Evolutionary conservation across 352 stramenopile genomes (phyloP).

Genomic region (Pythium monospermum): DNA sequence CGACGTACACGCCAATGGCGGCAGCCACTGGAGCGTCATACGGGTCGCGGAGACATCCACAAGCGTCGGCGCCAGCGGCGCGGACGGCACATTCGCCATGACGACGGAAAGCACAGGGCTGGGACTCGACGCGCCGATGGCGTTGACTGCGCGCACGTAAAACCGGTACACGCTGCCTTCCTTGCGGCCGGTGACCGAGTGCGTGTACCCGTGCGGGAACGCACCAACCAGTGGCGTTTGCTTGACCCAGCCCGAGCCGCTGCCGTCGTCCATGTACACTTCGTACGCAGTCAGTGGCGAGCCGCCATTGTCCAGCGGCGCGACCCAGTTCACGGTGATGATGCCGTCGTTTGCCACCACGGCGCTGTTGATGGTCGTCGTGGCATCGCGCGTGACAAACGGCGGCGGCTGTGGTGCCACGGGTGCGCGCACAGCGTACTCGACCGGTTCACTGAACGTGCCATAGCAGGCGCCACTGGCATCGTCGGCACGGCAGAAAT

Average conservation of each 20-base stretch:
- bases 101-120: constrained; percentile 88
- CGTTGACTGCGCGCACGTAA: constrained; percentile 88
- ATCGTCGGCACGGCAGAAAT: constrained; percentile 87
- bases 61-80: constrained; percentile 42
- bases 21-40: constrained; percentile 68
- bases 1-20: constrained; percentile 57
- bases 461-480: constrained; percentile 79
- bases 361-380: constrained; percentile 59
- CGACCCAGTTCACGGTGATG: constrained; percentile 74
- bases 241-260: constrained; percentile 32
- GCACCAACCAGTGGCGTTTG: constrained; percentile 37
- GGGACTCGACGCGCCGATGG: constrained; percentile 66
- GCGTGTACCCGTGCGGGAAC: constrained; percentile 50
- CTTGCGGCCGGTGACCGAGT: constrained; percentile 37
- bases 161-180: constrained; percentile 92
- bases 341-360: constrained; percentile 43
- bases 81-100: constrained; percentile 70
- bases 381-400: constrained; percentile 47
- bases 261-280: constrained; percentile 85
- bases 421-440: constrained; percentile 88
- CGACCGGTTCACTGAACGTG: constrained; percentile 81
- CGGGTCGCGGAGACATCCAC: constrained; percentile 56
- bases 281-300: constrained; percentile 89
- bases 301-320: constrained; percentile 91
- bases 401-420: constrained; percentile 82